Evolutionary conservation across 1,284 basidiomycete species (phyloP).

Genomic region (Ustilago cynodontis): DNA sequence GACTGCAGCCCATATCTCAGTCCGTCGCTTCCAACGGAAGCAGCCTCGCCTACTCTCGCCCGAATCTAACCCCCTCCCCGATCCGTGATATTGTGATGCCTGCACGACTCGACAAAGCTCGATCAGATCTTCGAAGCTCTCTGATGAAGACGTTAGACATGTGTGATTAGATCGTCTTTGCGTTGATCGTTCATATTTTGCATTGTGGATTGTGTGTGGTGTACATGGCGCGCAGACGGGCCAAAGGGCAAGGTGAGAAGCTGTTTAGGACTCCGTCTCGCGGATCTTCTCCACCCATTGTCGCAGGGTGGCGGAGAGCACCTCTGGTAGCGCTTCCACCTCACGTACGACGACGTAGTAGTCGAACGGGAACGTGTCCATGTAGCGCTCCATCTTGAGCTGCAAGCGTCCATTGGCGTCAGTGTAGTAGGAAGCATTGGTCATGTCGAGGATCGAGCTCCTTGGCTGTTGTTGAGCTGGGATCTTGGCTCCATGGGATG

Average conservation of each 20-base stretch:
- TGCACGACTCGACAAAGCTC: neutral
- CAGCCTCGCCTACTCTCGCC: neutral
- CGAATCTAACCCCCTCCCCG: neutral
- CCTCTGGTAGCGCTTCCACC: conserved; percentile 91
- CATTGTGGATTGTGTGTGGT: neutral
- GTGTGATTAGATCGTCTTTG: conserved; percentile 6
- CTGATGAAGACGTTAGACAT: neutral
- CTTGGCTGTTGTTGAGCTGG: conserved; percentile 71
- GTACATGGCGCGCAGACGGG: neutral
- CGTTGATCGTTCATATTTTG: conserved; percentile 2
- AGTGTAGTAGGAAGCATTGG: conserved; percentile 85
- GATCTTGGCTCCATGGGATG: neutral
- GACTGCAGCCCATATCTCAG: neutral
- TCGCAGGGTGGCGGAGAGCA: conserved; percentile 88
- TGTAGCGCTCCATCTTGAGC: conserved; percentile 86
- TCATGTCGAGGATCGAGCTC: conserved; percentile 91
- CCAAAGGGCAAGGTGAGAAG: neutral
- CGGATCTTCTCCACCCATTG: conserved; percentile 76
- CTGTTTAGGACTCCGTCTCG: conserved; percentile 42
- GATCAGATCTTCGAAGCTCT: neutral
- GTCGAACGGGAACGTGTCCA: conserved; percentile 96
- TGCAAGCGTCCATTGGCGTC: conserved; percentile 81
- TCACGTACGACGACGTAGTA: conserved; percentile 93
- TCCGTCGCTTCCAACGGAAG: conserved; percentile 8
- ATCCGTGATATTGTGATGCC: neutral